These are phyloP conservation scores for Trichoderma breve DNA, from an alignment of 2,329 filamentous ascomycete genomes.

Conservation along the genomic window DNA sequence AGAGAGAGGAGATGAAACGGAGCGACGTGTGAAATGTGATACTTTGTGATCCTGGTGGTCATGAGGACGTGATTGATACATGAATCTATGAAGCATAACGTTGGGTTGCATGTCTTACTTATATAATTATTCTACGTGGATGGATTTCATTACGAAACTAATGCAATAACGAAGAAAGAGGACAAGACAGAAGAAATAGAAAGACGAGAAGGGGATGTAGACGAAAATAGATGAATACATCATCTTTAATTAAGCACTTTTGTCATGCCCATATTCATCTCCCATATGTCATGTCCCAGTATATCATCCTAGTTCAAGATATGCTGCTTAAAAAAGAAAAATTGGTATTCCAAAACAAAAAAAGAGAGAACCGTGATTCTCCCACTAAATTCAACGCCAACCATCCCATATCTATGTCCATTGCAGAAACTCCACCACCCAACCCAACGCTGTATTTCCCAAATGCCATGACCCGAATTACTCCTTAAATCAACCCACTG, in stretches of 20 bases:
- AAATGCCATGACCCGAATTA: not conserved
- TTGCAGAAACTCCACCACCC: not conserved
- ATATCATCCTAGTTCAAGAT: not conserved
- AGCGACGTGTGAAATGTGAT: not conserved
- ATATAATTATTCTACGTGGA: not conserved
- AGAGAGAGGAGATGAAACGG: not conserved
- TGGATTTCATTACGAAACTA: slow-evolving; percentile 14
- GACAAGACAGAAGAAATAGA: too few relatives aligned
- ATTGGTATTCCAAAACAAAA: not conserved
- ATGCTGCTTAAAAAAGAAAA: not conserved
- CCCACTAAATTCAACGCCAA: not conserved
- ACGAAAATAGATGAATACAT: not conserved
- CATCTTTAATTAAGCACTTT: not conserved
- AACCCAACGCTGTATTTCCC: not conserved
- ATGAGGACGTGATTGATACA: not conserved
- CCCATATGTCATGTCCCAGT: not conserved
- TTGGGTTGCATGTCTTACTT: not conserved
- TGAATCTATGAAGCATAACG: slow-evolving; percentile 16
- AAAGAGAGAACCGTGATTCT: not conserved
- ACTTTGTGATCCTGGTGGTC: not conserved
- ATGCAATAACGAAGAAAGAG: not conserved
- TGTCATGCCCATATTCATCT: not conserved
- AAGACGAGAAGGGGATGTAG: not conserved
- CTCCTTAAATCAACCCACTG: not conserved
- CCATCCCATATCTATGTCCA: not conserved